These are phyloP conservation scores for Aureobasidium sp. DNA, from an alignment of 2,329 filamentous ascomycete genomes.

Conservation along the genomic window DNA sequence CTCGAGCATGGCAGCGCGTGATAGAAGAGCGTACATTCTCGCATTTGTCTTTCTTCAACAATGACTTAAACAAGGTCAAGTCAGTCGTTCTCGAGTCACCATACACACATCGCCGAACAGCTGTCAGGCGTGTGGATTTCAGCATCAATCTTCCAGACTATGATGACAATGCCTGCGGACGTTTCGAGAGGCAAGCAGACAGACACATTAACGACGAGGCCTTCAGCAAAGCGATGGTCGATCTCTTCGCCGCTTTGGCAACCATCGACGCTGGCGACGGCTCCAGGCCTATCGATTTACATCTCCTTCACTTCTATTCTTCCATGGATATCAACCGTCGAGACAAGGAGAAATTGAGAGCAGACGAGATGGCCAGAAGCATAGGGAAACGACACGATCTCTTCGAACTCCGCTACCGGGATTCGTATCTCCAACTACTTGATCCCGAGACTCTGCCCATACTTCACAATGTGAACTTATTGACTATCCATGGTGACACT, in stretches of 20 bases:
- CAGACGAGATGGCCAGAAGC: not conserved
- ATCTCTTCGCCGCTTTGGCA: not conserved
- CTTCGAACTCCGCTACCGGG: slow-evolving; percentile 1
- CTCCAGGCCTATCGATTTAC: not conserved
- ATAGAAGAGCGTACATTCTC: not conserved
- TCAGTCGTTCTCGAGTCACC: not conserved
- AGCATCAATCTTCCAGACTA: not conserved
- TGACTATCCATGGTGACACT: not conserved
- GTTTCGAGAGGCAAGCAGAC: not conserved
- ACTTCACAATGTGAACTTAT: not conserved
- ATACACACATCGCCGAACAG: not conserved
- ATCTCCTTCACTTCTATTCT: not conserved
- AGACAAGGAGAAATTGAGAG: not conserved
- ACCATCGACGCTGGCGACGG: not conserved
- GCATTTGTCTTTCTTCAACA: not conserved
- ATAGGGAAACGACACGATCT: not conserved
- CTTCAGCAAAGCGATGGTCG: not conserved
- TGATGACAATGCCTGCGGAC: not conserved
- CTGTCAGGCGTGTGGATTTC: not conserved
- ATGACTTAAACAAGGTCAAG: not conserved
- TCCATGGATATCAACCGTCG: not conserved
- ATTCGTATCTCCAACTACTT: not conserved
- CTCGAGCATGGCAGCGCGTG: not conserved
- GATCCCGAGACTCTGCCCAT: not conserved
- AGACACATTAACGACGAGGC: not conserved